phyloP scores from a whole-genome alignment of 352 stramenopile species.

The Pythium scleroteichum region DNA sequence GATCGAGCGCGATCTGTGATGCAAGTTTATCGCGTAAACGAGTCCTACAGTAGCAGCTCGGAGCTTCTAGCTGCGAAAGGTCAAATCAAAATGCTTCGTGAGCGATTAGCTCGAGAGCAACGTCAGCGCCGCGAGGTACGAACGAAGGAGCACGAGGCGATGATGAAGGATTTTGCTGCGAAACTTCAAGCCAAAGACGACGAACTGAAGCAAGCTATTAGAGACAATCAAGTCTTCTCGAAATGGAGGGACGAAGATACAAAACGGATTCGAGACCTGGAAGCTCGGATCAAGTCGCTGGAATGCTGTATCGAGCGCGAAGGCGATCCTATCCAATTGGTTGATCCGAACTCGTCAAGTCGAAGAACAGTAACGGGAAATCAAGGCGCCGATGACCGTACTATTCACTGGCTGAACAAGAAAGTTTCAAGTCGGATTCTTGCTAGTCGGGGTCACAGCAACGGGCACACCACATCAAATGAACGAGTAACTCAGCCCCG shows the following conservation, averaged over 20 bases:
- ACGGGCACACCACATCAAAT: not conserved
- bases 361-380: no score
- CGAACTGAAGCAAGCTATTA: constrained; percentile 49
- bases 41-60: constrained; percentile 44
- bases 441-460: not conserved
- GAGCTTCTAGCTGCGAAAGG: constrained; percentile 62
- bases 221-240: constrained; percentile 62
- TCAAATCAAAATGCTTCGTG: constrained; percentile 55
- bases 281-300: constrained; percentile 19
- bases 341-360: no score
- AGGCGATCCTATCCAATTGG: no score
- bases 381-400: no score
- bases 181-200: constrained; percentile 67
- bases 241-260: constrained; percentile 63
- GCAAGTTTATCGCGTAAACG: constrained; percentile 72
- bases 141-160: constrained; percentile 56
- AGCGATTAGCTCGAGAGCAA: constrained; percentile 53
- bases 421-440: no score
- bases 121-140: constrained; percentile 45
- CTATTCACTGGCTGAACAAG: no score
- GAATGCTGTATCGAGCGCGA: not conserved
- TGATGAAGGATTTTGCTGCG: constrained; percentile 48
- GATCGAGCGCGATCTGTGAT: constrained; percentile 73
- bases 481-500: not conserved
- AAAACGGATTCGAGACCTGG: constrained; percentile 54